Evolutionary conservation across 768 basidiomycete species (phyloP), one percentile per base, ranked within the genome.

Genomic region (Naematelia encephala): DNA sequence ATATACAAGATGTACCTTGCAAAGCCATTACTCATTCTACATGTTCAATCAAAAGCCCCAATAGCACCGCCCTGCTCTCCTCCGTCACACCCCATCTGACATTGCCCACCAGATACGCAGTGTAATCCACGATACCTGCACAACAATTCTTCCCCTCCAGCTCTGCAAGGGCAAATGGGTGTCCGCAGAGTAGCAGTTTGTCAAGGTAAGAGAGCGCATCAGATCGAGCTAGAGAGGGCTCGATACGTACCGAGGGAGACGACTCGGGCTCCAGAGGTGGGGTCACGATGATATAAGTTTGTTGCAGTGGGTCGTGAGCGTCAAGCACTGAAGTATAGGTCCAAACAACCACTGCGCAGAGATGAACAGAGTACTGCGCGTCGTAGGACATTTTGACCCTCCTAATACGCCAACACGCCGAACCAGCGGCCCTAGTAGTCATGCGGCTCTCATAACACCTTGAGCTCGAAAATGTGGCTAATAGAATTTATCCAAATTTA

Each of bases 321-420:
- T 63, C 62, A 11, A 63, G 51, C 12, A 54, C 54, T 13, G 53
- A 47, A 3, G 57, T 25, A 42, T 64, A 64, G 2, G 63, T 52
- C 63, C 63, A 64, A 14, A 64, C 48, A 4, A 61, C 51, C 0
- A 64, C 62, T 63, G 34, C n/a, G n/a, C n/a, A n/a, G n/a, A n/a
- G n/a, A n/a, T n/a, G n/a, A n/a, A n/a, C n/a, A n/a, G n/a, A n/a
- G n/a, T n/a, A n/a, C n/a, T n/a, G n/a, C n/a, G n/a, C n/a, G n/a
- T n/a, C n/a, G n/a, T n/a, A n/a, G n/a, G n/a, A n/a, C n/a, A n/a
- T n/a, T n/a, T n/a, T n/a, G n/a, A n/a, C n/a, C n/a, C n/a, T n/a
- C n/a, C n/a, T n/a, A n/a, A n/a, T n/a, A n/a, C n/a, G n/a, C n/a
- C n/a, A n/a, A n/a, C n/a, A n/a, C n/a, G n/a, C n/a, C n/a, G n/a